Evolutionary conservation across 306 rosid species (phyloP), one percentile per base, ranked within the genome.

Genomic region (Neltuma alba): DNA sequence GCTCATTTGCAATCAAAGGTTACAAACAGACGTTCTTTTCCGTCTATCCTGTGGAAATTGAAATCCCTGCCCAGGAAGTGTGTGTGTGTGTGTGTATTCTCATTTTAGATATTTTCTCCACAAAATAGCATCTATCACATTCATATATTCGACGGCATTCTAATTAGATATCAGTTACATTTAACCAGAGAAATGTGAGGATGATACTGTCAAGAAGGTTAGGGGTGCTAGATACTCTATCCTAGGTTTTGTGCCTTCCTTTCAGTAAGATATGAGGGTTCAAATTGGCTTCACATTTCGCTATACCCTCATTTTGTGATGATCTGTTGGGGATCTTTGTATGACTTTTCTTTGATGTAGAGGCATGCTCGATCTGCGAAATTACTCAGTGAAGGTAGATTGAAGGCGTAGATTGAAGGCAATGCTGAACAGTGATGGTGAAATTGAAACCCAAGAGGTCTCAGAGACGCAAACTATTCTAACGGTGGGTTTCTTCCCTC

Each of bases 1-100:
- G 86, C 89, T 82, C 98, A 94, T 87, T 85, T 94, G 20, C 83
- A 87, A n/a, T 94, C 98, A 81, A 94, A 92, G 97, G 98, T 93
- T 80, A 75, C 52, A 21, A 33, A 58, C n/a, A 28, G 25, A 33
- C 72, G 2, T 83, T 48, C 81, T 55, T 76, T 38, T 48, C 28
- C 31, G 30, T 72, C 34, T 54, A 54, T 34, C 27, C 52, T 9
- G 1, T 30, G 61, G 15, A 33, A 20, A 50, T 45, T 48, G 12
- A 42, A 27, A 30, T 47, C 16, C 16, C 20, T 70, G 75, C 16
- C 9, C 15, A 70, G 16, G 31, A 42, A 45, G 8, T 31, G n/a
- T 41, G 2, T 41, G 10, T 41, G 2, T 44, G 3, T 33, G 30
- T 37, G 23, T 45, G 16, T 74, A 15, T 54, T 50, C 30, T 36